Evolutionary conservation across 257 asterid species (phyloP), one percentile per base, ranked within the genome.

Genomic region (Oldenlandia corymbosa): DNA sequence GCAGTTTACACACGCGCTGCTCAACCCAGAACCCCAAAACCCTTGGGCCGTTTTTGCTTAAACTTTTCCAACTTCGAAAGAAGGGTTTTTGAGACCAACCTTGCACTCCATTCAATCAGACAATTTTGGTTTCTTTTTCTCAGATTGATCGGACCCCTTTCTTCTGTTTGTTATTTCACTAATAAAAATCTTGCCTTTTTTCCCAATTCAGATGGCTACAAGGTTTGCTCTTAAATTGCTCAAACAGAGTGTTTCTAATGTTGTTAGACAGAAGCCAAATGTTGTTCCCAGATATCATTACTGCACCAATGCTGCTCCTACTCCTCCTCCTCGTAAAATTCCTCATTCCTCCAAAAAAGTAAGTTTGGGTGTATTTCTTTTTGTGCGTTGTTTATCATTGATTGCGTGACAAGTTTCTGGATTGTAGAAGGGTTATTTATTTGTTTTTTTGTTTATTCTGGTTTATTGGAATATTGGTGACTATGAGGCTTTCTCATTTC

Each of bases 291-390:
- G 71, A 60, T 28, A 46, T 10, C 37, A 36, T 20, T 71, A 62
- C 28, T 67, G 71, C 48, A 23, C 80, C 46, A 56, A 28, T 71
- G 16, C 61, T 62, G 6, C 51, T 46, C 58, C 60, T 21, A 14
- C 54, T 62, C 58, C 67, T 43, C 75, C 66, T 28, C 71, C 72
- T 42, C 64, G 68, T 7, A 71, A 67, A 47, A 30, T 68, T 65
- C 74, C 73, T 68, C 76, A 69, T 68, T 68, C 73, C 18, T 75
- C 83, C 18, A 79, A 62, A 65, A 79, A 72, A 56, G 83, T 75
- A 45, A 69, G 69, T 58, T 10, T 23, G 1, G 17, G 24, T 14
- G 1, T 36, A 27, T 45, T n/a, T 50, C 10, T n/a, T 58, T 24
- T 20, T 26, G 36, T 66, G 24, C 18, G 11, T 52, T 55, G 2